Base-by-base conservation (phyloP, 2,329 filamentous ascomycete genomes). In the Hypocrella siamensis region DNA sequence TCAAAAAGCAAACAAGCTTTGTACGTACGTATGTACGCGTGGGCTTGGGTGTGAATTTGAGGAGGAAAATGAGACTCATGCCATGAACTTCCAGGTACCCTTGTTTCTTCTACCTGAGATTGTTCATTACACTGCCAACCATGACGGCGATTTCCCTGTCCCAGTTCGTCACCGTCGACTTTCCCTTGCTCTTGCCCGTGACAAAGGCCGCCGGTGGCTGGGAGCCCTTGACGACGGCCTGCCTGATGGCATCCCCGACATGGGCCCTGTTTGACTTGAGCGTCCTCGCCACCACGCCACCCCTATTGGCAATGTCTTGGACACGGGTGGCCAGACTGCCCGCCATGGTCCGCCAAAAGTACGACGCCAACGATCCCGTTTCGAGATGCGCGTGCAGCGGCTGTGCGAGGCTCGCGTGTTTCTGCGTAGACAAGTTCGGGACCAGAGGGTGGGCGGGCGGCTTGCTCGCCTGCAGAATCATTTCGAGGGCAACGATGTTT, bases 101-200 rank as follows among this genome's bases (percentile, higher is more conserved):
- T 7, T 7, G 12, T 7, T 22, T 22, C n/a, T 38, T 49, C 38
- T 63, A 55, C 9, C 63, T 58, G 4, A 73, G 44, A 36, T 66
- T 66, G 30, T 67, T 69, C 25, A 85, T 65, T 5, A 94, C 74
- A 44, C 82, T 82, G 32, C 81, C 79, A 26, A 93, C 80, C 88
- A 96, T 94, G 30, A 96, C 86, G 2, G 86, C 85, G 30, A 86
- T 79, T 57, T 96, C 90, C 25, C 88, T 70, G 46, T 94, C 88
- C 83, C 84, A 94, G 34, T 58, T 58, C 10, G 57, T 57, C n/a
- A 57, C 47, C 26, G 64, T 56, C 32, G 65, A 54, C 35, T 60
- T 65, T 19, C 49, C 54, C 44, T 60, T 70, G 26, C 53, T 57
- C 35, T 55, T 61, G 10, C 53, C 49, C 7, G 47, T 49, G 3